phyloP scores from a whole-genome alignment of 257 asterid genomes.

The Sherardia arvensis region DNA sequence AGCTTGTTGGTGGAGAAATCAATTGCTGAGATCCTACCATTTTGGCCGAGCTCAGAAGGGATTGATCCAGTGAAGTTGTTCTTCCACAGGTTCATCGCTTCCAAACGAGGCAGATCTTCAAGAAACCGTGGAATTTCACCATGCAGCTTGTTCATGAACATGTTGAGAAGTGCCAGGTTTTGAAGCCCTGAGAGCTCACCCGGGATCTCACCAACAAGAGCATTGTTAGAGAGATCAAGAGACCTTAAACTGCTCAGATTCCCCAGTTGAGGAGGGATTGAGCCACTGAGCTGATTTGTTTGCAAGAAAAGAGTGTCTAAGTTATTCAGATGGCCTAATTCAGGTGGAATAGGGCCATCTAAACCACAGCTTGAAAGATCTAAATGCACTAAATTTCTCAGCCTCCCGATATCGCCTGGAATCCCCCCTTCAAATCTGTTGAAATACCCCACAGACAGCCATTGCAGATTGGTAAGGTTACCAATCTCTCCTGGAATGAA shows the following conservation, averaged over 20 bases:
- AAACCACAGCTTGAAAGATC: constrained; percentile 31
- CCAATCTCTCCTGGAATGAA: constrained; percentile 31
- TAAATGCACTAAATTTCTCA: constrained; percentile 21
- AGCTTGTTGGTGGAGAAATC: constrained; percentile 37
- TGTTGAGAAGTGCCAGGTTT: constrained; percentile 22
- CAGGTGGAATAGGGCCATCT: constrained; percentile 25
- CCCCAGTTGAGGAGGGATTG: constrained; percentile 30
- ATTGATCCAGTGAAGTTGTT: constrained; percentile 36
- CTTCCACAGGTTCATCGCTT: constrained; percentile 31
- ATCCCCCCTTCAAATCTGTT: constrained; percentile 32
- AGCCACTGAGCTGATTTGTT: constrained; percentile 27
- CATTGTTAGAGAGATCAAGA: constrained; percentile 33
- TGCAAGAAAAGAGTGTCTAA: constrained; percentile 34
- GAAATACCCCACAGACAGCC: constrained; percentile 32
- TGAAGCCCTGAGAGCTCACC: constrained; percentile 20
- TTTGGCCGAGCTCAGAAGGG: constrained; percentile 28
- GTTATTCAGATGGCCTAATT: constrained; percentile 20
- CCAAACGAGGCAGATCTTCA: constrained; percentile 27
- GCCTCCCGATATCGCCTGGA: constrained; percentile 23
- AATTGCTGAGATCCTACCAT: constrained; percentile 22
- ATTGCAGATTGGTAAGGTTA: constrained; percentile 23
- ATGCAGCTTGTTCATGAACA: constrained; percentile 34
- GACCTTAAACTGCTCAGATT: constrained; percentile 20
- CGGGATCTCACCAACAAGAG: constrained; percentile 34
- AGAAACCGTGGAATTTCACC: constrained; percentile 28